Evolutionary conservation across 805 yeast genomes (phyloP), one percentile per base, ranked within the genome.

Genomic region (Nakazawaea anatomiae): DNA sequence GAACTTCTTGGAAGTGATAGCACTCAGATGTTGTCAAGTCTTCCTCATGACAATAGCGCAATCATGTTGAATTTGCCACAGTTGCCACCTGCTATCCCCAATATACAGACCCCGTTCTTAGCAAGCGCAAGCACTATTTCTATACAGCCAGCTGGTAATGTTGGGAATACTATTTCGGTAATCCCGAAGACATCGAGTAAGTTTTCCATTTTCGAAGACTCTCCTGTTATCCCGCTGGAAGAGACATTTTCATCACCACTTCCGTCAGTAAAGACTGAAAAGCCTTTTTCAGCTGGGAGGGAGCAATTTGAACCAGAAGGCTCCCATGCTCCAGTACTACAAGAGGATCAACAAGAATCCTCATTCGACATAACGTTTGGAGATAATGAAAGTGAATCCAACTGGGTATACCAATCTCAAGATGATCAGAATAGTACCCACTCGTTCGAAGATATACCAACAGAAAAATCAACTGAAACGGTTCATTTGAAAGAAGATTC

Each of bases 311-410:
- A 18, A 18, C 25, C 2, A 18, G 25, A 18, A 18, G 25, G 3
- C 25, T 18, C 25, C 25, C 25, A 18, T 18, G 25, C 25, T 18
- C 3, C 25, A 18, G 3, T 18, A 18, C 25, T 18, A 18, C 25
- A 18, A 18, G 25, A 18, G 25, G 35, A 32, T 32, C 35, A 32
- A 32, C 11, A 8, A 8, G 48, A 41, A 4, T 45, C 34, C 7
- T 29, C 51, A 7, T 48, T 48, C 32, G 39, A 35, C 14, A 43
- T 49, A n/a, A 45, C 36, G 18, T 49, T 44, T 35, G 52, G 41
- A 39, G 45, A 31, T 27, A 9, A 36, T 3, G 45, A 40, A 7
- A 29, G 31, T 27, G 18, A 32, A 8, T 3, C 30, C 6, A 48
- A 14, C 8, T 8, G 11, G 8, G 35, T 9, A 32, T 2, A 8